phyloP scores from a whole-genome alignment of 192 early-diverging fungal genomes.

The Coemansia sp. region DNA sequence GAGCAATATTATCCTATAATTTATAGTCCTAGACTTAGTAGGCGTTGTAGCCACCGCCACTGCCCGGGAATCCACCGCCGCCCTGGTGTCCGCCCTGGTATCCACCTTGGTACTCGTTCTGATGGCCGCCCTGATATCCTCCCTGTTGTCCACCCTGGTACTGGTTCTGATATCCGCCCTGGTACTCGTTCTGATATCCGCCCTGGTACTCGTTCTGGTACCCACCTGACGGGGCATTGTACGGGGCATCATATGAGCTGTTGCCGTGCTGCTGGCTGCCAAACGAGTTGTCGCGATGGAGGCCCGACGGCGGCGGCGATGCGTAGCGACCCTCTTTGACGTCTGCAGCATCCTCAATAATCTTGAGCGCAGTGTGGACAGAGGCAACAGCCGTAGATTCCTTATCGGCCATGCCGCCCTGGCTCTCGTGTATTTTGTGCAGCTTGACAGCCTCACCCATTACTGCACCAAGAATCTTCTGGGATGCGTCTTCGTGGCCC shows the following conservation, averaged over 20 bases:
- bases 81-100: background rate
- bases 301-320: background rate
- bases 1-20: background rate
- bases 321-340: background rate
- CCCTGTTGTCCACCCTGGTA: background rate
- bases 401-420: constrained; percentile 35
- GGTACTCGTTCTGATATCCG: constrained; percentile 4
- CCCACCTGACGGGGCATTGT: background rate
- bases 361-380: constrained; percentile 39
- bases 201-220: background rate
- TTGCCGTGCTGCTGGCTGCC: constrained; percentile 1
- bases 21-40: background rate
- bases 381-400: constrained; percentile 35
- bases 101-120: background rate
- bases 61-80: background rate
- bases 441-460: constrained; percentile 40
- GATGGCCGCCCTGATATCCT: background rate
- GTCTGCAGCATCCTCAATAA: constrained; percentile 35
- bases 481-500: constrained; percentile 27
- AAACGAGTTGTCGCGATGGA: background rate
- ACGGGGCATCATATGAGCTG: background rate
- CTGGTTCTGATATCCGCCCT: background rate
- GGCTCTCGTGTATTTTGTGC: constrained; percentile 10
- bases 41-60: background rate
- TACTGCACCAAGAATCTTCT: constrained; percentile 41